A percentile compares a stretch with the other conserved stretches of the same genome.
phyloP scores from a whole-genome alignment of 1,284 basidiomycete genomes.

The Phlebopus sp. region DNA sequence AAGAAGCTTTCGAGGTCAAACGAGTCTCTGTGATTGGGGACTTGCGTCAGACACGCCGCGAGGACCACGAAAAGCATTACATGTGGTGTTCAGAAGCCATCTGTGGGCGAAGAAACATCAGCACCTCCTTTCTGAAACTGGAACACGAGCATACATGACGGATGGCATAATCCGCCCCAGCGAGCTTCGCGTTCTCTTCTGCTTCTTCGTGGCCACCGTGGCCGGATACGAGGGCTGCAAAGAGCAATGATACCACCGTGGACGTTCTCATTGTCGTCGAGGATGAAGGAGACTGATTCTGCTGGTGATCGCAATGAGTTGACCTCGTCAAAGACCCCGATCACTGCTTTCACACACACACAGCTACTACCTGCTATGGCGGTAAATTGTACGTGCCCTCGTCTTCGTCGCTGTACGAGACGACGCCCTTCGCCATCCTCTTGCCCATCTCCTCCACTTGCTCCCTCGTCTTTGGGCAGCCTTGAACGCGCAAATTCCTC shows the following conservation, averaged over 20 bases:
- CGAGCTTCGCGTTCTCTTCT: constrained; percentile 20
- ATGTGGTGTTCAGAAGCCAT: constrained; percentile 87
- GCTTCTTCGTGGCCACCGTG: constrained; percentile 32
- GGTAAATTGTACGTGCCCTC: background rate
- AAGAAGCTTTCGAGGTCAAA: constrained; percentile 82
- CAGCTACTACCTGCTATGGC: too few species aligned
- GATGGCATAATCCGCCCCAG: constrained; percentile 42
- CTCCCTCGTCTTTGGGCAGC: background rate
- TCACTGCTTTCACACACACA: constrained; percentile 9
- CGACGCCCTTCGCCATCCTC: background rate
- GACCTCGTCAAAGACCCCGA: constrained; percentile 18
- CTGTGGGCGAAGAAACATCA: constrained; percentile 38
- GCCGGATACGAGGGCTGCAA: constrained; percentile 21
- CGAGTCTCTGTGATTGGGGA: constrained; percentile 51
- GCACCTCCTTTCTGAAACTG: constrained; percentile 9
- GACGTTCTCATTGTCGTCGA: constrained; percentile 19
- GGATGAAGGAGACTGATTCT: background rate
- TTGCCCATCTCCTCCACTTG: background rate
- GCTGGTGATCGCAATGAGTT: too few species aligned
- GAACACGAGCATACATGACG: constrained; percentile 46
- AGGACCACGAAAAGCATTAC: constrained; percentile 37
- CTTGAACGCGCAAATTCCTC: background rate
- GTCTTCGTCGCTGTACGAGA: background rate
- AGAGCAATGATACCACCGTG: constrained; percentile 23
- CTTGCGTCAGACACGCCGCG: constrained; percentile 2